These are phyloP conservation scores for Calonectria pseudoturangicola DNA, from an alignment of 2,329 filamentous ascomycete genomes.

Conservation along the genomic window DNA sequence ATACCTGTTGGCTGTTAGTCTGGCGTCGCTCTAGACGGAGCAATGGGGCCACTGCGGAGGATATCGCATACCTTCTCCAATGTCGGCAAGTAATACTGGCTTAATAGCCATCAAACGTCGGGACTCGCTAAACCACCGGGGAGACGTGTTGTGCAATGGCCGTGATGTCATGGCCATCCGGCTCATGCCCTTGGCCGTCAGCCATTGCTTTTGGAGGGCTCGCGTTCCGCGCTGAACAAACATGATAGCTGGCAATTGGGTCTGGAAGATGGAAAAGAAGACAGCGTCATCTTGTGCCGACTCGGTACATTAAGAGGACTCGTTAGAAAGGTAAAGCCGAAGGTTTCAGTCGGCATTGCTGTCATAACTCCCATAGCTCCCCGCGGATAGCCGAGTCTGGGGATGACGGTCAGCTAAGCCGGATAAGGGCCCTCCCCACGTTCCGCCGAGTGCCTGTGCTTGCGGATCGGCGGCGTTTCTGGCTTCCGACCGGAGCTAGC, in stretches of 20 bases:
- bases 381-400: constrained; percentile 64
- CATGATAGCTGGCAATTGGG: constrained; percentile 63
- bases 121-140: constrained; percentile 71
- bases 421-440: constrained; percentile 48
- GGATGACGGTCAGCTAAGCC: constrained; percentile 52
- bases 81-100: constrained; percentile 88
- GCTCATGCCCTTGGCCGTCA: constrained; percentile 63
- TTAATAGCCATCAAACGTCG: constrained; percentile 76
- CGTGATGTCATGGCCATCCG: constrained; percentile 58
- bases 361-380: constrained; percentile 52
- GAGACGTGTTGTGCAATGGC: constrained; percentile 55
- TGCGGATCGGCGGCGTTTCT: constrained; percentile 40
- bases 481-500: constrained; percentile 36
- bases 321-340: constrained; percentile 48
- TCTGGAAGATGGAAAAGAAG: constrained; percentile 38
- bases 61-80: constrained; percentile 81
- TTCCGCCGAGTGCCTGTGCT: constrained; percentile 47
- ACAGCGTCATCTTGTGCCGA: constrained; percentile 38
- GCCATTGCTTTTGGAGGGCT: constrained; percentile 71
- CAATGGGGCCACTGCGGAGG: no score
- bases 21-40: not conserved
- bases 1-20: constrained; percentile 78
- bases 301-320: constrained; percentile 49
- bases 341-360: constrained; percentile 62
- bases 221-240: constrained; percentile 73